phyloP scores from a whole-genome alignment of 106 monocot species.

The Dendrobium huoshanense region DNA sequence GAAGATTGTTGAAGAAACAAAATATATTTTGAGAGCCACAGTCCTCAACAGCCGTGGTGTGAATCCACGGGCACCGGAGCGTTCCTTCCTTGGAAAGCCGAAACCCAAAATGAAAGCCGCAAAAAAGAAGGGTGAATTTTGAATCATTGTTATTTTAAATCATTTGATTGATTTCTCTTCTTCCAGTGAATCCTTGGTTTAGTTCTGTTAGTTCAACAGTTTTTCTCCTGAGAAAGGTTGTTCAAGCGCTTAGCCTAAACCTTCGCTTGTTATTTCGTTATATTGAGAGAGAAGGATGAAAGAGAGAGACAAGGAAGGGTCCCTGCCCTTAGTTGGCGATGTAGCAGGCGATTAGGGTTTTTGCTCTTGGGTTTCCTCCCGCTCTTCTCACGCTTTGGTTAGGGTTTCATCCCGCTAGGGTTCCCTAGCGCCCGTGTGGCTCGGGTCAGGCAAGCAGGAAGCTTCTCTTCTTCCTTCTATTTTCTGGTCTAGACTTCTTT shows the following conservation, averaged over 20 bases:
- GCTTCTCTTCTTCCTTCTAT: too few species aligned
- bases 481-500: too few species aligned
- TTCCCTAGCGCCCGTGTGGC: too few species aligned
- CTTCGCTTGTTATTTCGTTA: background rate
- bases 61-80: constrained; percentile 68
- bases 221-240: constrained; percentile 52
- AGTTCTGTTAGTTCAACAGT: constrained; percentile 47
- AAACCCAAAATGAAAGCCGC: constrained; percentile 18
- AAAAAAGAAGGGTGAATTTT: constrained; percentile 34
- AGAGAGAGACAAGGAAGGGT: too few species aligned
- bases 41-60: constrained; percentile 26
- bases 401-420: too few species aligned
- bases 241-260: constrained; percentile 55
- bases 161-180: background rate
- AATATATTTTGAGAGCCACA: constrained; percentile 26
- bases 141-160: background rate
- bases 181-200: background rate
- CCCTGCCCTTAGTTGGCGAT: too few species aligned
- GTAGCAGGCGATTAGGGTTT: too few species aligned
- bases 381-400: too few species aligned
- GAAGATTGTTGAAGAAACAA: constrained; percentile 23
- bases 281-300: too few species aligned
- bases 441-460: too few species aligned
- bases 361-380: too few species aligned
- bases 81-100: constrained; percentile 45